Evolutionary conservation across 2,329 filamentous ascomycete species (phyloP).

Genomic region (Didymella pinodella): DNA sequence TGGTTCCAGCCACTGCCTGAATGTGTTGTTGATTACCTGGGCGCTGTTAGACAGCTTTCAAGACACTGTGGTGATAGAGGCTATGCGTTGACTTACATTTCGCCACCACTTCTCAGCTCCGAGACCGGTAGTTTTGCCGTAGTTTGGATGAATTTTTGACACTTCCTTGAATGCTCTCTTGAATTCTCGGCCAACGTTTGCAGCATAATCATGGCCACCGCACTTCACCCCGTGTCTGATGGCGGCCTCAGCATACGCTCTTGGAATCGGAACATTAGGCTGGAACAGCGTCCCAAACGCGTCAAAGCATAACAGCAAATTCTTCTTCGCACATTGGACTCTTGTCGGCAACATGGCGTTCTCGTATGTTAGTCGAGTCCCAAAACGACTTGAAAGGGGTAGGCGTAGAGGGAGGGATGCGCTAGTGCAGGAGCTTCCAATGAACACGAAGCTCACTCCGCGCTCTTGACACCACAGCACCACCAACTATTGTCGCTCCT

Average conservation of each 20-base stretch:
- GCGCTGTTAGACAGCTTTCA: slow-evolving; percentile 9
- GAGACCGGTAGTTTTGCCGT: slow-evolving; percentile 62
- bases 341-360: slow-evolving; percentile 17
- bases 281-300: slow-evolving; percentile 71
- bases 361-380: slow-evolving; percentile 16
- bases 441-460: slow-evolving; percentile 24
- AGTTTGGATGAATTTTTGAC: slow-evolving; percentile 63
- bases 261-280: slow-evolving; percentile 59
- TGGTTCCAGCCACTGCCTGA: slow-evolving; percentile 37
- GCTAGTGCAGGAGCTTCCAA: background rate
- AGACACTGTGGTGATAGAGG: background rate
- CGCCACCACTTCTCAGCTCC: slow-evolving; percentile 66
- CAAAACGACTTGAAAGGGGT: slow-evolving; percentile 32
- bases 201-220: slow-evolving; percentile 46
- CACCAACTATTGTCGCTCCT: slow-evolving; percentile 41
- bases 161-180: slow-evolving; percentile 59
- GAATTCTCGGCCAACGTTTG: slow-evolving; percentile 43
- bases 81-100: slow-evolving; percentile 54
- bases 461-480: slow-evolving; percentile 22
- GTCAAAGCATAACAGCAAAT: slow-evolving; percentile 68
- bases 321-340: slow-evolving; percentile 39
- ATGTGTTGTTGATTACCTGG: slow-evolving; percentile 63
- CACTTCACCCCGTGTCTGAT: slow-evolving; percentile 58
- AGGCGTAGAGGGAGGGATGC: background rate
- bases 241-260: slow-evolving; percentile 64